Conservation (phyloP, 2,329 filamentous ascomycete species). For the Torrubiella hemipterigena region DNA sequence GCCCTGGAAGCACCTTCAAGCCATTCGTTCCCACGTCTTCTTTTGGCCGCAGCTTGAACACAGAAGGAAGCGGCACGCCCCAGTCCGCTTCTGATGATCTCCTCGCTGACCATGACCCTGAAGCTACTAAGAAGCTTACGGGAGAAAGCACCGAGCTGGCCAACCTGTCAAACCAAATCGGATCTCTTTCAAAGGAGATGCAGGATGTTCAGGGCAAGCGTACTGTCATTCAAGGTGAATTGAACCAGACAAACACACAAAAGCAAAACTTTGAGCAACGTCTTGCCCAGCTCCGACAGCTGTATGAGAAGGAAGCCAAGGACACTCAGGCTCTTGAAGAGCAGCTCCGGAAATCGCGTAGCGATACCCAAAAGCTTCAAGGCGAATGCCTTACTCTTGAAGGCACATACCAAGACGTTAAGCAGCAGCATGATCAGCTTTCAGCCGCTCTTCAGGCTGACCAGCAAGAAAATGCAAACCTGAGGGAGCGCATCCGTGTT, state of each 20-base stretch:
- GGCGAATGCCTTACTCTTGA: constrained; percentile 76
- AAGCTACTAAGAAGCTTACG: constrained; percentile 77
- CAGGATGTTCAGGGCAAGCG: constrained; percentile 83
- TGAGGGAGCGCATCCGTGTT: constrained; percentile 80
- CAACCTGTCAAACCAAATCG: constrained; percentile 92
- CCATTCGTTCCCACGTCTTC: constrained; percentile 87
- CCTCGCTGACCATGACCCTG: constrained; percentile 79
- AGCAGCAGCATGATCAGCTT: constrained; percentile 70
- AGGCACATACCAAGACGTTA: constrained; percentile 67
- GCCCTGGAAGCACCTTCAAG: constrained; percentile 53
- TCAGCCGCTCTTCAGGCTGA: constrained; percentile 67
- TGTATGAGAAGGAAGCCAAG: constrained; percentile 90
- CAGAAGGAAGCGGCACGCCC: constrained; percentile 40
- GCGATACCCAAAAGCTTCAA: constrained; percentile 75
- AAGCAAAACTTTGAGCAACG: constrained; percentile 90
- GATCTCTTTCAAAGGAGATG: constrained; percentile 84
- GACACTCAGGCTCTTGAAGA: constrained; percentile 78
- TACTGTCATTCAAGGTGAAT: constrained; percentile 63
- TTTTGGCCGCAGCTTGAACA: constrained; percentile 73
- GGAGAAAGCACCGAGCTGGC: constrained; percentile 86
- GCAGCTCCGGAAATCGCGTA: constrained; percentile 61
- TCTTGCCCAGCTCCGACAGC: constrained; percentile 68
- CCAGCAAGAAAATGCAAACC: constrained; percentile 71
- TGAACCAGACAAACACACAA: constrained; percentile 70
- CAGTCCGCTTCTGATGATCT: constrained; percentile 63